Base-by-base conservation (phyloP, 2,329 filamentous ascomycete species). In the Cryphonectria japonica region DNA sequence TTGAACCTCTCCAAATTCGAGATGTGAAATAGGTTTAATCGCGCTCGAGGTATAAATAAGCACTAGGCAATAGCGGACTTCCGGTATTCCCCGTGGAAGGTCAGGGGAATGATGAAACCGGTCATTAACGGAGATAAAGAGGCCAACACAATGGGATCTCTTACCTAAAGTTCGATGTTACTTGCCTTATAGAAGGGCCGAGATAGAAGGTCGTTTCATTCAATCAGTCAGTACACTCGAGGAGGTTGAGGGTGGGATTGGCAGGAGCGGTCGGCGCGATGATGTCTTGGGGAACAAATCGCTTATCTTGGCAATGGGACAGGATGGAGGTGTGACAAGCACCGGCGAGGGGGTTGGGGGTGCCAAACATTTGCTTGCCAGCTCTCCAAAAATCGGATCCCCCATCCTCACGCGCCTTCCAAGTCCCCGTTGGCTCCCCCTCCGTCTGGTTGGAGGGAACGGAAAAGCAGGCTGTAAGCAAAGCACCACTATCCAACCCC, bases 21-120 rank as follows among this genome's bases (percentile, higher is more conserved):
- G 34, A 16, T 34, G 2, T 3, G 54, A 59, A 8, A 29, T 19
- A 32, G 54, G 16, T 39, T 61, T 13, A 59, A 32, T 32, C 54
- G 54, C 34, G n/a, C 34, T 61, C 32, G 59, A 61, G 59, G 22
- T 61, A 61, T 37, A 39, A 61, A 61, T 61, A 39, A 61, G 59
- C 59, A 37, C 19, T 61, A 37, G 22, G 57, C 52, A 32, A 61
- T 34, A 61, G 3, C 16, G 16, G 19, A 4, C 9, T 61, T 26
- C 59, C 59, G 59, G 59, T 39, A 61, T 61, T 34, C 22, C 59
- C 59, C 59, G 59, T 61, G 19, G 39, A 34, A 32, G 34, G 16
- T 8, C 59, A 22, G 32, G 59, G 34, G 26, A 3, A 19, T 29
- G 54, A 59, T 19, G 54, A 59, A 59, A 59, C 59, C 59, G 16